phyloP scores from a whole-genome alignment of 768 basidiomycete species.

The Lactarius tabidus region DNA sequence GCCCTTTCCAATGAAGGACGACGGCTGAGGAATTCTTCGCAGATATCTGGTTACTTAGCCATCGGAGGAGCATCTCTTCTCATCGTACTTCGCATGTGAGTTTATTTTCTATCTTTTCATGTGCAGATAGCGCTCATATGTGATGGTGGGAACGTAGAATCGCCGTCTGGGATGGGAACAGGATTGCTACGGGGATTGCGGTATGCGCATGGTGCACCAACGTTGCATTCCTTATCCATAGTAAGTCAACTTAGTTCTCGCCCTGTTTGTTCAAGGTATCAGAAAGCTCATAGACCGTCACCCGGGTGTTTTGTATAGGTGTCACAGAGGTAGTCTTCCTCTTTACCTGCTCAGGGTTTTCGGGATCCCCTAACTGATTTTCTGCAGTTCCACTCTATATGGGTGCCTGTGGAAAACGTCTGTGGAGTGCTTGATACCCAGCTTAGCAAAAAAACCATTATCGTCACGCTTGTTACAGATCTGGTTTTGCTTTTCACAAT shows the following conservation, averaged over 20 bases:
- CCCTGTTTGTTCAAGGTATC: too few relatives aligned
- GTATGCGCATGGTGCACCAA: neutral
- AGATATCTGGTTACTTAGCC: neutral
- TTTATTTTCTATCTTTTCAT: neutral
- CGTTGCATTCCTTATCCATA: neutral
- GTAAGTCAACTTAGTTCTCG: neutral
- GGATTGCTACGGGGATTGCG: neutral
- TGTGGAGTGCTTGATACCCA: neutral
- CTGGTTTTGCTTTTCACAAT: slow-evolving; percentile 2
- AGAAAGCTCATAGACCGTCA: neutral
- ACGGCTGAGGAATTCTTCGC: neutral
- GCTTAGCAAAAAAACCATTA: neutral
- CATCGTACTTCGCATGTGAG: slow-evolving; percentile 13
- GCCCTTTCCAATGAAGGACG: neutral
- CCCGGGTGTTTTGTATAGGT: neutral
- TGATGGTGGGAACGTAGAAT: neutral
- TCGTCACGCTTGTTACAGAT: slow-evolving; percentile 5
- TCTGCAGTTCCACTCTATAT: neutral
- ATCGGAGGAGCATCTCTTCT: neutral
- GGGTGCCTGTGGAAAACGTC: neutral
- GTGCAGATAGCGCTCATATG: neutral
- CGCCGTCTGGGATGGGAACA: slow-evolving; percentile 8
- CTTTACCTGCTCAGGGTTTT: neutral
- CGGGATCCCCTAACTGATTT: too few relatives aligned
- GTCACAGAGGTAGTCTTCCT: neutral